Evolutionary conservation across 441 rosid species (phyloP), one percentile per base, ranked within the genome.

Genomic region (Melastoma candidum): DNA sequence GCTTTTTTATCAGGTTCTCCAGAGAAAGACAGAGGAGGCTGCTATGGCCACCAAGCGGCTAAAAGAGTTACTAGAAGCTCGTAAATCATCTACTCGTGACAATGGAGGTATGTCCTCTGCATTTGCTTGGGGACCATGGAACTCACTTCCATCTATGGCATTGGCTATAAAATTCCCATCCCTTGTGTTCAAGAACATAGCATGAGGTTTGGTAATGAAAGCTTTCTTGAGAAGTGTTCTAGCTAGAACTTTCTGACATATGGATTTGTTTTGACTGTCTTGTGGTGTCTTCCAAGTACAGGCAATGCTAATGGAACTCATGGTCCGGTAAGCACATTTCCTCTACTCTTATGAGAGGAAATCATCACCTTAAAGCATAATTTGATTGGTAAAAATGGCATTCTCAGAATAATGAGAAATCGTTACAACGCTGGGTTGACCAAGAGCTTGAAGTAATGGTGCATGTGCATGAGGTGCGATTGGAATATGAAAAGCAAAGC

Each of bases 21-120:
- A 94, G 50, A 83, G 99, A 71, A 94, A 94, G 78, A 94, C 99
- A 46, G 99, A 89, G 72, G 99, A 94, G 76, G 97, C 99, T 65
- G 92, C 99, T 63, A 77, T 87, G 89, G 97, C 97, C 45, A 94
- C 96, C 69, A 94, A 85, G 70, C 82, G 99, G 74, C 74, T 94
- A 58, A 94, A 94, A 70, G 99, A 90, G 76, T 66, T 94, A 78
- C 79, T 94, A 45, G 97, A 94, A 90, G 88, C 90, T 68, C 90
- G 95, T 11, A 94, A 94, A 74, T 78, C 83, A 59, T 76, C 95
- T 68, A 57, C 74, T 44, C 95, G 96, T 48, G 97, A 94, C 49
- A 73, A 69, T 59, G 64, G 81, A 51, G 90, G 99, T 83, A 65
- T 44, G 49, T 11, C 46, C 61, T 51, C 54, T 32, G 41, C 41